A percentile compares a stretch with the other conserved stretches of the same genome.
Evolutionary conservation across 768 basidiomycete species (phyloP).

Genomic region (Hygrophoropsis aurantiaca): DNA sequence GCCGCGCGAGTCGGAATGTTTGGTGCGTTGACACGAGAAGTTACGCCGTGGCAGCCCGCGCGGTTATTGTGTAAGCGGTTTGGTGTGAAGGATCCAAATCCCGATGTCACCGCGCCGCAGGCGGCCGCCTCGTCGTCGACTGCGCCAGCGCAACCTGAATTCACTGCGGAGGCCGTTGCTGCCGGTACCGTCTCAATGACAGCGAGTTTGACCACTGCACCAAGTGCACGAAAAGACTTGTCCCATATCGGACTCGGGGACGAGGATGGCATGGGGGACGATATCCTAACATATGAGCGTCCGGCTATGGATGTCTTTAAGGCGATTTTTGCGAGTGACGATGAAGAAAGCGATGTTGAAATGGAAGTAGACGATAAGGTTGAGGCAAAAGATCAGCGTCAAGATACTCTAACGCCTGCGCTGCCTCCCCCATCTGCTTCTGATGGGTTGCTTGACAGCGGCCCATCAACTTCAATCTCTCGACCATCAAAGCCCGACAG

Average conservation of each 20-base stretch:
- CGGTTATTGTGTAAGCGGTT: constrained; percentile 90
- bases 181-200: background rate
- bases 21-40: constrained; percentile 81
- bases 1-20: constrained; percentile 90
- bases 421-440: constrained; percentile 10
- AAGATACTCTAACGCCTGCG: constrained; percentile 5
- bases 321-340: constrained; percentile 95
- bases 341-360: constrained; percentile 82
- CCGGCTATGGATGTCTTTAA: constrained; percentile 95
- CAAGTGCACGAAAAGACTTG: constrained; percentile 36
- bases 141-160: constrained; percentile 14
- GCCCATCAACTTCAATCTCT: background rate
- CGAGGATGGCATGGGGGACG: constrained; percentile 85
- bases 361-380: constrained; percentile 22
- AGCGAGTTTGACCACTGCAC: background rate
- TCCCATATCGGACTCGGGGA: constrained; percentile 89
- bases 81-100: constrained; percentile 85
- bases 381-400: constrained; percentile 12
- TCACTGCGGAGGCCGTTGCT: constrained; percentile 1
- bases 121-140: constrained; percentile 23
- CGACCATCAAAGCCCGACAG: background rate
- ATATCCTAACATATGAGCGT: constrained; percentile 84
- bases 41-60: constrained; percentile 76
- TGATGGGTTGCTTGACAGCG: background rate
- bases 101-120: constrained; percentile 42